Conservation (phyloP, 306 rosid species). For the Cicer yamashitae region DNA sequence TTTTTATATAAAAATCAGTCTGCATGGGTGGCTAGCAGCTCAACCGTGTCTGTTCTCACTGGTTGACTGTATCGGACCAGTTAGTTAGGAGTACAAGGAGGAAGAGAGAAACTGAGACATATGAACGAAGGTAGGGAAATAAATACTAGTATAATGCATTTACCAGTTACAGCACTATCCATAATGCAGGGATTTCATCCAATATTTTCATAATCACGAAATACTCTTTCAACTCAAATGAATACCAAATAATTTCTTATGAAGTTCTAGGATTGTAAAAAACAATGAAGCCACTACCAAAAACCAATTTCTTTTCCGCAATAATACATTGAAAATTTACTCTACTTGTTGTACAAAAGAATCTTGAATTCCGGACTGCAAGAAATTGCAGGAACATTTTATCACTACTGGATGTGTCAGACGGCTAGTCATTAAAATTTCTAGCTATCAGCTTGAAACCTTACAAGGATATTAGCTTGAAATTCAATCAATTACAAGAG, state of each 20-base stretch:
- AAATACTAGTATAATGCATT: neutral
- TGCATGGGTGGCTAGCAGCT: too few relatives aligned
- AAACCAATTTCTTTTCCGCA: neutral
- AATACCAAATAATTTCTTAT: neutral
- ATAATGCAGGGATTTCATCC: neutral
- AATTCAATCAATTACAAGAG: slow-evolving; percentile 7
- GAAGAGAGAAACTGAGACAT: too few relatives aligned
- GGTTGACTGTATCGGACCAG: too few relatives aligned
- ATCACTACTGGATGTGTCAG: neutral
- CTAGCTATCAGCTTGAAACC: slow-evolving; percentile 9
- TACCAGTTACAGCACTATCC: neutral
- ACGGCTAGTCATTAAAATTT: neutral
- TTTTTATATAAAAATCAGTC: too few relatives aligned
- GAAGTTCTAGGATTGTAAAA: neutral
- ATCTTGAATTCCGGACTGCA: neutral
- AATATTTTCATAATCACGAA: neutral
- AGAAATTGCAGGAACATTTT: neutral
- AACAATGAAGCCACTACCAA: neutral
- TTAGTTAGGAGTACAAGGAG: too few relatives aligned
- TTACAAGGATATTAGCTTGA: slow-evolving; percentile 38
- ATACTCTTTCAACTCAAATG: slow-evolving; percentile 3
- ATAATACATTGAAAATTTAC: slow-evolving; percentile 14
- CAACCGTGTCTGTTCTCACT: too few relatives aligned
- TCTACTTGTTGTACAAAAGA: slow-evolving; percentile 34
- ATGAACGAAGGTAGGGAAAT: neutral